Evolutionary conservation across 2,329 filamentous ascomycete genomes (phyloP).

Genomic region (Aspergillus sp.): DNA sequence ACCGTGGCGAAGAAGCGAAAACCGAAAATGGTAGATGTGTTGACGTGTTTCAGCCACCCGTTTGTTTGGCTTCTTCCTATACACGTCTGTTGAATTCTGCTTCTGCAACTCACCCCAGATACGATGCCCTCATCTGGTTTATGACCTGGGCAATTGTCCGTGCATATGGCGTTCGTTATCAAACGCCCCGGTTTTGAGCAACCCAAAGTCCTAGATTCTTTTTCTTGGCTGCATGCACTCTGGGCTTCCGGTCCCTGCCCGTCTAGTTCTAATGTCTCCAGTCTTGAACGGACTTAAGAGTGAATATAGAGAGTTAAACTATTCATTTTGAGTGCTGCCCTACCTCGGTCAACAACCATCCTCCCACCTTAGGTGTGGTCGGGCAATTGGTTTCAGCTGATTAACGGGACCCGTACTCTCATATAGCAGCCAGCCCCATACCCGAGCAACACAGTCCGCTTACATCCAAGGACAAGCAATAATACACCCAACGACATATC

Average conservation of each 20-base stretch:
- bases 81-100: too few relatives aligned
- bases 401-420: too few relatives aligned
- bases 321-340: neutral
- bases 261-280: neutral
- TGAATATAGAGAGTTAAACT: neutral
- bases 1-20: too few relatives aligned
- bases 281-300: neutral
- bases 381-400: neutral
- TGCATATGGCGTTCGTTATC: neutral
- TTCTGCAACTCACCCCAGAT: too few relatives aligned
- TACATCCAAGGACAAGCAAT: too few relatives aligned
- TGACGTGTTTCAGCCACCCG: too few relatives aligned
- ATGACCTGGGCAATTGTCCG: constrained; percentile 1
- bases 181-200: neutral
- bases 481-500: neutral
- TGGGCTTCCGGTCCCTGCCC: neutral
- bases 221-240: constrained; percentile 1
- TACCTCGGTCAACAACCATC: neutral
- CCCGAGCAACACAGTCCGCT: too few relatives aligned
- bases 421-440: too few relatives aligned
- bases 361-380: neutral
- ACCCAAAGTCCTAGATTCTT: neutral
- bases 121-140: neutral
- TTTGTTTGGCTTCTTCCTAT: too few relatives aligned
- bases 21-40: too few relatives aligned